phyloP scores from a whole-genome alignment of 1,284 basidiomycete species.

The Gomphus bonarii region DNA sequence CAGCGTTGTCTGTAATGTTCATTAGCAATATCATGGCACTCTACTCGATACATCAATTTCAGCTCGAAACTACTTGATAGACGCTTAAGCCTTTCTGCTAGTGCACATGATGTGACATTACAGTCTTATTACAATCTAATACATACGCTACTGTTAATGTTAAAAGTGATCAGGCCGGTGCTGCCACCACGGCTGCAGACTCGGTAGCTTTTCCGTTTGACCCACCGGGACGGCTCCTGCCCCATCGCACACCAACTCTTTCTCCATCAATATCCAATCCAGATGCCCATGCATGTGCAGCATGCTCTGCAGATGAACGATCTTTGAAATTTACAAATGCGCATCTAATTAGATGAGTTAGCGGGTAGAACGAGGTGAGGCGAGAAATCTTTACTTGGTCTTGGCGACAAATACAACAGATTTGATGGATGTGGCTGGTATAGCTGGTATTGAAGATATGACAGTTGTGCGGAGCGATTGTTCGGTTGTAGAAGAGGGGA shows the following conservation, averaged over 20 bases:
- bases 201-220: slow-evolving; percentile 2
- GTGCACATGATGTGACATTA: neutral
- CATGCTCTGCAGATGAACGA: slow-evolving; percentile 71
- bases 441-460: slow-evolving; percentile 56
- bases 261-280: slow-evolving; percentile 81
- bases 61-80: neutral
- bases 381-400: slow-evolving; percentile 40
- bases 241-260: slow-evolving; percentile 79
- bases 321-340: slow-evolving; percentile 94
- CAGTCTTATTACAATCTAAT: neutral
- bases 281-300: slow-evolving; percentile 78
- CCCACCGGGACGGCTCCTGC: slow-evolving; percentile 39
- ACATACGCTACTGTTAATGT: neutral
- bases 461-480: slow-evolving; percentile 70
- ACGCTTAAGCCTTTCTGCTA: neutral
- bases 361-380: slow-evolving; percentile 8
- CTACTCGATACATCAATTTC: too few species aligned
- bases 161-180: neutral
- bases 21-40: neutral
- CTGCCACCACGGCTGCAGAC: neutral
- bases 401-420: slow-evolving; percentile 83
- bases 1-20: neutral
- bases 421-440: slow-evolving; percentile 59
- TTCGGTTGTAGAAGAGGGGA: slow-evolving; percentile 71
- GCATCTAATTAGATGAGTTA: slow-evolving; percentile 44